A percentile compares a stretch with the other conserved stretches of the same genome.
These are phyloP conservation scores for Cyathus striatus DNA, from an alignment of 768 basidiomycete species.

Conservation along the genomic window DNA sequence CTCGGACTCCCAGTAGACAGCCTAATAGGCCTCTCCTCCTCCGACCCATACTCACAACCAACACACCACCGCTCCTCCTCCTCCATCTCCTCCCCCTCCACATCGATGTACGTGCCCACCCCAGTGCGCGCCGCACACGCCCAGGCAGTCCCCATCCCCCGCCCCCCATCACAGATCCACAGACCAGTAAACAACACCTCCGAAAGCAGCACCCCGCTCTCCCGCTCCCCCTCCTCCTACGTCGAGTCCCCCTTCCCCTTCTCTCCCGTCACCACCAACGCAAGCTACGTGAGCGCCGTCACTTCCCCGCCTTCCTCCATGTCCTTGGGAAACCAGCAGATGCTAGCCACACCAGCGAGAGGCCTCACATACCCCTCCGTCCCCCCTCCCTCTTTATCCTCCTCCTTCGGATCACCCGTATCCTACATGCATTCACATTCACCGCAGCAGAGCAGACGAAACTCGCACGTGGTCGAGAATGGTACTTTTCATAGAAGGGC, in stretches of 20 bases:
- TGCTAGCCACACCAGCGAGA: slow-evolving; percentile 26
- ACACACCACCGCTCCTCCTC: slow-evolving; percentile 56
- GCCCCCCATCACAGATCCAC: slow-evolving; percentile 60
- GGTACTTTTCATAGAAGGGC: slow-evolving; percentile 28
- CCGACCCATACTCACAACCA: slow-evolving; percentile 68
- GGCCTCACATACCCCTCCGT: slow-evolving; percentile 76
- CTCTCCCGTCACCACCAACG: slow-evolving; percentile 50
- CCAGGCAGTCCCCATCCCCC: slow-evolving; percentile 69
- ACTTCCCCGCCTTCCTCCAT: slow-evolving; percentile 74
- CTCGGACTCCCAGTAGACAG: slow-evolving; percentile 75
- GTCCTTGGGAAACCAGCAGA: slow-evolving; percentile 37
- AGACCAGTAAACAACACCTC: slow-evolving; percentile 45
- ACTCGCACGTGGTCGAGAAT: slow-evolving; percentile 37
- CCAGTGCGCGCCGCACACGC: slow-evolving; percentile 21
- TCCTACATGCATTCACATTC: slow-evolving; percentile 38
- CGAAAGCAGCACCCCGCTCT: slow-evolving; percentile 55
- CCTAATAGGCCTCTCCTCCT: slow-evolving; percentile 63
- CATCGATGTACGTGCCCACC: slow-evolving; percentile 35
- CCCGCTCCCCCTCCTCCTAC: slow-evolving; percentile 62
- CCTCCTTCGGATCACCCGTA: slow-evolving; percentile 71
- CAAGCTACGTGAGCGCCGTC: slow-evolving; percentile 50
- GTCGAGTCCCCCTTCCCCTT: slow-evolving; percentile 66
- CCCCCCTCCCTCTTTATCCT: slow-evolving; percentile 76
- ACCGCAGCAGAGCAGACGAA: slow-evolving; percentile 49
- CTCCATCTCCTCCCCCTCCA: slow-evolving; percentile 38